These are phyloP conservation scores for Penicillium sp. DNA, from an alignment of 2,329 filamentous ascomycete species.

Conservation along the genomic window DNA sequence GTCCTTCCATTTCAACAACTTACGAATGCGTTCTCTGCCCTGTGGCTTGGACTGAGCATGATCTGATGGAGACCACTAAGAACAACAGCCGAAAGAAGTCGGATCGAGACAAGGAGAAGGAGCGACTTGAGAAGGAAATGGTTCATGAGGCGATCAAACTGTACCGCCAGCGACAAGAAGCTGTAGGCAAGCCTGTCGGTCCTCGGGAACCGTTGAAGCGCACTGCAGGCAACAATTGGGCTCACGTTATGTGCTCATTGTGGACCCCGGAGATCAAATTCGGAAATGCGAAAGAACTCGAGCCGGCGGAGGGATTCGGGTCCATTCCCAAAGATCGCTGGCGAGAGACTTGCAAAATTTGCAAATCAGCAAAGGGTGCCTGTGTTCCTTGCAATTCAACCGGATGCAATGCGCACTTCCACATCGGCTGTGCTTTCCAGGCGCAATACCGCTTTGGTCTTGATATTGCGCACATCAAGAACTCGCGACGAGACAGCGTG, in stretches of 20 bases:
- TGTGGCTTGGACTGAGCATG: conserved; percentile 76
- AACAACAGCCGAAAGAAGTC: conserved; percentile 83
- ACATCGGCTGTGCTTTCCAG: conserved; percentile 88
- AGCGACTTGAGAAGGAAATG: conserved; percentile 82
- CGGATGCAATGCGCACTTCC: conserved; percentile 62
- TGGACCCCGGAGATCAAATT: conserved; percentile 95
- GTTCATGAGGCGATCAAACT: conserved; percentile 78
- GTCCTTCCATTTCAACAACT: conserved; percentile 86
- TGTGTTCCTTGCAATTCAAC: conserved; percentile 77
- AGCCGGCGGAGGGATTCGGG: conserved; percentile 87
- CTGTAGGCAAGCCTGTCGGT: conserved; percentile 78
- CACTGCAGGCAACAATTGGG: conserved; percentile 97
- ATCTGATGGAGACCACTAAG: conserved; percentile 83
- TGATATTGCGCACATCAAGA: conserved; percentile 87
- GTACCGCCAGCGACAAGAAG: conserved; percentile 81
- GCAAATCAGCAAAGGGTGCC: conserved; percentile 74
- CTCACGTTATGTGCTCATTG: conserved; percentile 89
- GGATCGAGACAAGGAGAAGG: conserved; percentile 88
- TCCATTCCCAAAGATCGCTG: conserved; percentile 75
- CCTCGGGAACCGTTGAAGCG: conserved; percentile 91
- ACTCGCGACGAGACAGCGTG: conserved; percentile 79
- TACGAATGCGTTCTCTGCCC: conserved; percentile 95
- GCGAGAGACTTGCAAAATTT: conserved; percentile 80
- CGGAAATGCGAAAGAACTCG: conserved; percentile 78
- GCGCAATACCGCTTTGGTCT: conserved; percentile 84